Conservation (phyloP, 257 asterid genomes). For the Ilex asprella region DNA sequence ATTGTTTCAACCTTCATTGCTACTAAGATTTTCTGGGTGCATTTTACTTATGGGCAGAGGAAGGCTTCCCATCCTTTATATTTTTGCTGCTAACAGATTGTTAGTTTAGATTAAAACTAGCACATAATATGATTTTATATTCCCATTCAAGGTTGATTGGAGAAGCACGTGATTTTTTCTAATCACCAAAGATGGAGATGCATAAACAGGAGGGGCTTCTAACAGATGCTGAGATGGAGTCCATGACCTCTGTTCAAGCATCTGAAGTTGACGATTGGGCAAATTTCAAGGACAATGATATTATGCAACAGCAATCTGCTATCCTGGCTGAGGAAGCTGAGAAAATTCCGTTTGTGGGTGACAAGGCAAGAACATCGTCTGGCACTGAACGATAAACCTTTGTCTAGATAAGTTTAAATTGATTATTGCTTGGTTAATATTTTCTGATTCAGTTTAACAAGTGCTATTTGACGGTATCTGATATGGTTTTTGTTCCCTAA, state of each 20-base stretch:
- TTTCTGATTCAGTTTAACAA: not conserved
- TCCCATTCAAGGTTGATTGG: too few relatives aligned
- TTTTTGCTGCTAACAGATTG: too few relatives aligned
- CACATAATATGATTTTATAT: too few relatives aligned
- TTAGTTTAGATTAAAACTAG: too few relatives aligned
- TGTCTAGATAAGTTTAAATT: constrained; percentile 2
- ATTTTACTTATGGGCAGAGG: too few relatives aligned
- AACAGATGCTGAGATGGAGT: constrained; percentile 31
- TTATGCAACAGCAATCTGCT: constrained; percentile 65
- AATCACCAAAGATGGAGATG: constrained; percentile 23
- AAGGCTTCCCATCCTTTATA: too few relatives aligned
- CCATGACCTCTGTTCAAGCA: constrained; percentile 23
- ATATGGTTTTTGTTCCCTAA: too few relatives aligned
- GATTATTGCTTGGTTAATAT: not conserved
- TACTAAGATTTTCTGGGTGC: too few relatives aligned
- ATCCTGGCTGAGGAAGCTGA: constrained; percentile 70
- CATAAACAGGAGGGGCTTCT: constrained; percentile 41
- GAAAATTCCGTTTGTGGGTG: constrained; percentile 70
- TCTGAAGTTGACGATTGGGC: constrained; percentile 57
- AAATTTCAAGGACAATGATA: constrained; percentile 60
- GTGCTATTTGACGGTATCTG: too few relatives aligned
- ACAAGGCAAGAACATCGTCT: constrained; percentile 51
- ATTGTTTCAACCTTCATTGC: too few relatives aligned
- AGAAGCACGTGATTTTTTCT: too few relatives aligned
- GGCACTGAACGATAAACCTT: constrained; percentile 7